A percentile compares a stretch with the other conserved stretches of the same genome.
Evolutionary conservation across 2,329 filamentous ascomycete species (phyloP).

Genomic region (Myrmaecium sp.): DNA sequence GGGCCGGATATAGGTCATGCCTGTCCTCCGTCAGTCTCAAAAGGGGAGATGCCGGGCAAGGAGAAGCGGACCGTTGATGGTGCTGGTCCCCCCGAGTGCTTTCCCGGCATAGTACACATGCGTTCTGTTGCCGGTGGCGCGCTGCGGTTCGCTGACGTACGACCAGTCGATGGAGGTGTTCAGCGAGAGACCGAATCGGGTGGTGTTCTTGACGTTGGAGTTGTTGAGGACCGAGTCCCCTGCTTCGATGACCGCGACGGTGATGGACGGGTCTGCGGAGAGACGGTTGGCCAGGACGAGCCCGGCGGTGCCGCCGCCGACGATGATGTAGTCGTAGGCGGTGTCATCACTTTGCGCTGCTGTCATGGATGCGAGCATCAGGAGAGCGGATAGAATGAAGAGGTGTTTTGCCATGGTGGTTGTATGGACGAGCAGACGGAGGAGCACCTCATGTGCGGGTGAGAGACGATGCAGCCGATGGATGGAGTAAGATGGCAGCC

Average conservation of each 20-base stretch:
- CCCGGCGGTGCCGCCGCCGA: conserved; percentile 8
- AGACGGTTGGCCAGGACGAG: conserved; percentile 10
- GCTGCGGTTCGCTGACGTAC: conserved; percentile 17
- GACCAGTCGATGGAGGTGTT: conserved; percentile 20
- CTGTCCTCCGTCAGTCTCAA: conserved; percentile 2
- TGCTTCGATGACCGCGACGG: conserved; percentile 9
- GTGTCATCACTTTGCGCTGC: no score
- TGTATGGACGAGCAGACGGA: no score
- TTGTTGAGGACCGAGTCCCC: conserved; percentile 11
- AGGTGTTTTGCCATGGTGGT: no score
- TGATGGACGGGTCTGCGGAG: conserved; percentile 10
- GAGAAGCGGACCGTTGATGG: conserved; percentile 17
- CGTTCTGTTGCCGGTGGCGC: conserved; percentile 9
- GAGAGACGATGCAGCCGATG: no score
- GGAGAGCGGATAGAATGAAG: no score
- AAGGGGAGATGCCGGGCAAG: not conserved
- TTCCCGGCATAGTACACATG: conserved; percentile 17
- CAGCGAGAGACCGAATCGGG: conserved; percentile 10
- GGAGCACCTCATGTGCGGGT: no score
- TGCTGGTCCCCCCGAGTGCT: conserved; percentile 19
- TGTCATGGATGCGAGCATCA: no score
- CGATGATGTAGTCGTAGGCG: conserved; percentile 5
- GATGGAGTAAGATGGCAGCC: no score
- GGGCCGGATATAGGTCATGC: conserved; percentile 6
- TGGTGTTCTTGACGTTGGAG: conserved; percentile 12